Base-by-base conservation (phyloP, 352 stramenopile species). In the Phytophthora sp. region DNA sequence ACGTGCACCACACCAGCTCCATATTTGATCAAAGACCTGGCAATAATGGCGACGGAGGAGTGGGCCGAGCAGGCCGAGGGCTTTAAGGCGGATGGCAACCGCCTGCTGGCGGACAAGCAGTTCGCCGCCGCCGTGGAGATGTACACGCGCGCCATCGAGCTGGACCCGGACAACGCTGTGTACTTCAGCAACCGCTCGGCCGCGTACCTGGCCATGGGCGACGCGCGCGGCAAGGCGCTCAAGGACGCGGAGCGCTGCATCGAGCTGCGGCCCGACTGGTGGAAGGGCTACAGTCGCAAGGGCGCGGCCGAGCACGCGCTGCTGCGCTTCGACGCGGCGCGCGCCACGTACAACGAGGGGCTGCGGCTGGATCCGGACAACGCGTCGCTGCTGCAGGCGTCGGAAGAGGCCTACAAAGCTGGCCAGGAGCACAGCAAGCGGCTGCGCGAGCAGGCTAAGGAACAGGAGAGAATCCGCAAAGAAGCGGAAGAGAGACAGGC, bases 121-220 rank as follows among this genome's bases (percentile, higher is more conserved):
- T 84, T 74, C 43, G 46, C 42, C 2, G 77, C 89, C 5, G 89
- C 89, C 3, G 88, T 92, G 35, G 77, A 92, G 28, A 89, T 94
- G 72, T 97, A 97, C 67, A 84, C 85, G 48, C 77, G 79, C 15
- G 87, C 88, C 12, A 87, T 96, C 32, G 83, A 91, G 13, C 62
- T 96, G 43, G 79, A 96, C 51, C 88, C 88, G 43, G 86, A 92
- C 48, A 94, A 95, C 65, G 80, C 79, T 54, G 84, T 96, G 39
- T 95, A 92, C 62, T 91, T 72, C 27, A 94, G 84, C 77, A 96
- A 96, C 72, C 87, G 88, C 21, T 94, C 82, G 59, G 88, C 88
- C 5, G 85, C 88, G 54, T 94, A 82, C 59, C 55, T 96, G 48
- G 84, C 82, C 11, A 75, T 93, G 69, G 87, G 84, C 18, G 87